Base-by-base conservation (phyloP, 257 asterid genomes). In the Solanum ahanhuiri region DNA sequence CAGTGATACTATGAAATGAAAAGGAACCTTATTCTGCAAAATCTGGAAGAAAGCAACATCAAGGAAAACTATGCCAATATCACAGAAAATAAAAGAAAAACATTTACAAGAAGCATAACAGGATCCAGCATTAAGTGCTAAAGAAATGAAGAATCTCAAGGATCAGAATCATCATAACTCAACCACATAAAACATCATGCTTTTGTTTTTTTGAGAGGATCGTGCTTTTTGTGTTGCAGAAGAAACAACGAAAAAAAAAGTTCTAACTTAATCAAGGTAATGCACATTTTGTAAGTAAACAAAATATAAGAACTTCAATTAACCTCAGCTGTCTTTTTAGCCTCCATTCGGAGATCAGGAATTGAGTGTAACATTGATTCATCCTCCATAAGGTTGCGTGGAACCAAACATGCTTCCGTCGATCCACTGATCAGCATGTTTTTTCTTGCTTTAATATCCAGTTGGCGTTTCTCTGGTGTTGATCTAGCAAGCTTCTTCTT, bases 271-370 rank as follows among this genome's bases (percentile, higher is more conserved):
- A 76, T 48, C 43, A 81, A 81, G 43, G 84, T 48, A 22, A 43
- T 77, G 66, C 69, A 81, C 28, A 10, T 17, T 81, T 81, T 51
- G 57, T 48, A 81, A 9, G 66, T 48, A 45, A 81, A 48, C 37
- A 48, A 25, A 57, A 58, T 71, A 84, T 37, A 83, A 48, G 0
- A 75, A 35, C 51, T 70, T 71, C 57, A 66, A 86, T 89, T 75
- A 90, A 96, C 98, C 98, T 95, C 97, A 5, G 99, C 98, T 45
- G 90, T 89, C 86, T 90, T 79, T 86, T 92, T 94, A 15, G 98
- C 98, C 92, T 96, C 99, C 91, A 90, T 90, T 85, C 98, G 90
- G 60, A 94, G 93, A 92, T 94, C 91, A 81, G 98, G 99, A 88
- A 92, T 88, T 34, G 89, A 67, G 48, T 37, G 93, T 72, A 70